Evolutionary conservation across 192 early-diverging fungal species (phyloP), one percentile per base, ranked within the genome.

Genomic region (Radiomyces spectabilis): DNA sequence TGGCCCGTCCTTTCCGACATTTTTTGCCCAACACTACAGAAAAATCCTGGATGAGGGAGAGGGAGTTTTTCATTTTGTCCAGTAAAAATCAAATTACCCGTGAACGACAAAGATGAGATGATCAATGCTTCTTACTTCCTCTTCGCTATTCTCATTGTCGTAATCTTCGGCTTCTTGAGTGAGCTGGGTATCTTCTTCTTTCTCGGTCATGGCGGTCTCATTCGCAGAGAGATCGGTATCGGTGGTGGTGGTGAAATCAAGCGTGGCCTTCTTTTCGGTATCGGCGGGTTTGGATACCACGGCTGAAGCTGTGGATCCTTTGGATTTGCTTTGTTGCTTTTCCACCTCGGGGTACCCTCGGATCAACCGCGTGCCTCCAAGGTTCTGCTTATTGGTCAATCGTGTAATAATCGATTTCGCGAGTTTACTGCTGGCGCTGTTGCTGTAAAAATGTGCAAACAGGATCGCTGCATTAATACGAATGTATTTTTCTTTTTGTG

Each of bases 91-190:
- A 8, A 8, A 18, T 51, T 38, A 53, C 67, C 90, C 91, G 52
- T 93, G 91, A 63, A 93, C 81, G 8, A 87, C 89, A 48, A 93
- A 71, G 5, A 93, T 66, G 8, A 93, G 54, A 62, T 93, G 91
- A 54, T 89, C 75, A 44, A 93, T 83, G 9, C 68, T 71, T 25
- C 88, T 69, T 40, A 85, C 85, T 7, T 83, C 78, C 16, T 73
- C 73, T 41, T 83, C 81, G 7, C 60, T 60, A 1, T 69, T 75
- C 29, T 61, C 72, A 16, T 68, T 65, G 24, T 58, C 66, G 31
- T 81, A 75, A 53, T 85, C 79, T 47, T 83, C 75, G 21, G 59
- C 57, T 44, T 79, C 73, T 7, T 46, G 58, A 21, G 65, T 73
- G 8, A 56, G 47, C 43, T 73, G 61, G 3, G 69, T 62, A n/a